Conservation (phyloP, 2,329 filamentous ascomycete species). For the Monosporascus sp. region DNA sequence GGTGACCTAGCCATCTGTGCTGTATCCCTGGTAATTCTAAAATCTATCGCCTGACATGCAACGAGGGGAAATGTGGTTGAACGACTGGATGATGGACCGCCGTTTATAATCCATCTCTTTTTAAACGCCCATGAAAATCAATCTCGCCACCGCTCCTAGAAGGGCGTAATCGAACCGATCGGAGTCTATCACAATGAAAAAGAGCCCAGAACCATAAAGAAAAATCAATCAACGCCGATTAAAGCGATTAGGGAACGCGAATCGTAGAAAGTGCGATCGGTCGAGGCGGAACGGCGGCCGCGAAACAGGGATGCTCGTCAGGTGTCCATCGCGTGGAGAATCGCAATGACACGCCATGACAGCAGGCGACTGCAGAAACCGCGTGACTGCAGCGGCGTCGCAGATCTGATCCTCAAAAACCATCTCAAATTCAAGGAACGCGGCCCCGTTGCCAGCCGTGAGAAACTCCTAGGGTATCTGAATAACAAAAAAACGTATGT, state of each 20-base stretch:
- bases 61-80: conserved; percentile 8
- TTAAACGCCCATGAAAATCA: conserved; percentile 25
- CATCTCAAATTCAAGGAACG: conserved; percentile 1
- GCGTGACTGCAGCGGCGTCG: neutral
- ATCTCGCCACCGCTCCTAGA: conserved; percentile 26
- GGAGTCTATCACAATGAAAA: conserved; percentile 24
- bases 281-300: conserved; percentile 2
- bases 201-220: conserved; percentile 17
- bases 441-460: conserved; percentile 10
- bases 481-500: conserved; percentile 23
- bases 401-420: neutral
- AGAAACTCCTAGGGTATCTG: conserved; percentile 26
- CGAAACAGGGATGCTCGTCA: conserved; percentile 1
- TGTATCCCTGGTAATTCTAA: conserved; percentile 2
- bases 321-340: conserved; percentile 2
- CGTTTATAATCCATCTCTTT: conserved; percentile 16
- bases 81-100: conserved; percentile 10
- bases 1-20: neutral
- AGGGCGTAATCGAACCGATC: conserved; percentile 21
- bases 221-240: conserved; percentile 23
- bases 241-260: conserved; percentile 20
- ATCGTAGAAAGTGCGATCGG: conserved; percentile 14
- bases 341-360: conserved; percentile 2
- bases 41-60: conserved; percentile 8
- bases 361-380: neutral